Percentiles rank a stretch among this genome's conserved stretches.
These are phyloP conservation scores for Candida ovalis DNA, from an alignment of 805 yeast species.

Conservation along the genomic window DNA sequence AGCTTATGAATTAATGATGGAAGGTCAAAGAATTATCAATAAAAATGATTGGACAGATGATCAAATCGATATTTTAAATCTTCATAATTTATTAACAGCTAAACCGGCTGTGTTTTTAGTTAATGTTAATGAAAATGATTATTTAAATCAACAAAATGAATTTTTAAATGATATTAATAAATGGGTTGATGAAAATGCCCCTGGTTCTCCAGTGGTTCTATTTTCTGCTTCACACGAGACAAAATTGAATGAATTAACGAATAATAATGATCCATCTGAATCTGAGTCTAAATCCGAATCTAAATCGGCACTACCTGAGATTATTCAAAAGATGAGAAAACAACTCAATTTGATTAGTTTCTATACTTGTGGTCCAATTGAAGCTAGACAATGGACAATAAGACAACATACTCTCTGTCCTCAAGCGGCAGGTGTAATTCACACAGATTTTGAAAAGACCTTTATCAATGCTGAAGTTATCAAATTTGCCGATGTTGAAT, in stretches of 20 bases:
- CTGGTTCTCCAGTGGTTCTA: constrained; percentile 51
- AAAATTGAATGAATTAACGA: constrained; percentile 14
- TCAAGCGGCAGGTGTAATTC: constrained; percentile 98
- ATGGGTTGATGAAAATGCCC: constrained; percentile 87
- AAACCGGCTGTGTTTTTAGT: constrained; percentile 92
- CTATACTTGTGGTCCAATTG: constrained; percentile 95
- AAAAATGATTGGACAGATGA: constrained; percentile 76
- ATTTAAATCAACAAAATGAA: constrained; percentile 84
- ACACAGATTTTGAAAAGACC: constrained; percentile 91
- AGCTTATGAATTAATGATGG: constrained; percentile 73
- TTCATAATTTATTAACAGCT: constrained; percentile 85
- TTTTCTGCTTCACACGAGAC: constrained; percentile 34
- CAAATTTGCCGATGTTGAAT: constrained; percentile 75
- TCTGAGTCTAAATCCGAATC: constrained; percentile 31
- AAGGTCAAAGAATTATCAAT: constrained; percentile 85
- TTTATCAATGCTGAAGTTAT: constrained; percentile 93
- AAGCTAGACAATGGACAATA: constrained; percentile 98
- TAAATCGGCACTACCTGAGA: constrained; percentile 77
- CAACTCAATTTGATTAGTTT: constrained; percentile 84
- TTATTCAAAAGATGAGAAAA: constrained; percentile 82
- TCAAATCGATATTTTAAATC: constrained; percentile 88
- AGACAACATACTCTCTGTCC: constrained; percentile 92
- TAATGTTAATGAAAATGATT: constrained; percentile 87
- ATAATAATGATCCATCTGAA: too few relatives aligned
- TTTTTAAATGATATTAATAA: constrained; percentile 74